Conservation (phyloP, 495 filamentous ascomycete genomes). For the Lasiosphaeriaceae sp. region DNA sequence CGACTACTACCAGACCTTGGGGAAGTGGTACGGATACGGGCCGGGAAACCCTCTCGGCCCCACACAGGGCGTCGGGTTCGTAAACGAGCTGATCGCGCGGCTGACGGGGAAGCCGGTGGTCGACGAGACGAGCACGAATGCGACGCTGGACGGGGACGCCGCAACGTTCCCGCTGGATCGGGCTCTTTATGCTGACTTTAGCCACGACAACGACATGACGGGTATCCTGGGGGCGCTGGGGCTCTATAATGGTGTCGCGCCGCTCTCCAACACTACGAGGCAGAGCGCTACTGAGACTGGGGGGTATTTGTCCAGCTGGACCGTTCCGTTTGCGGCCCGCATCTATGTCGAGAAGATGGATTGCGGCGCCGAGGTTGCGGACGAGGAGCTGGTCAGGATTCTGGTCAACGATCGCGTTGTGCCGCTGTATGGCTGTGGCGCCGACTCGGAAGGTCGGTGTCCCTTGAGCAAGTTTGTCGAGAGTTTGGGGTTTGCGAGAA, state of each 20-base stretch:
- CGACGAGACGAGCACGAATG: constrained; percentile 68
- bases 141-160: constrained; percentile 59
- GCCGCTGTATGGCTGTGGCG: constrained; percentile 61
- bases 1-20: constrained; percentile 69
- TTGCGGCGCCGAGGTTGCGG: constrained; percentile 40
- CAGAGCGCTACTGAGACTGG: constrained; percentile 34
- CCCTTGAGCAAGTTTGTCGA: constrained; percentile 60
- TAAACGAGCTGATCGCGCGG: constrained; percentile 80
- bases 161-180: constrained; percentile 65
- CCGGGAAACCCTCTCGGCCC: constrained; percentile 72
- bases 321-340: constrained; percentile 73
- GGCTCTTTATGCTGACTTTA: constrained; percentile 76
- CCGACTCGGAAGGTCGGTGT: constrained; percentile 66
- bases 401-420: constrained; percentile 80
- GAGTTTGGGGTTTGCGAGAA: constrained; percentile 64
- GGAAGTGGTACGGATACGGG: constrained; percentile 77
- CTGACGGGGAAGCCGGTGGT: constrained; percentile 61
- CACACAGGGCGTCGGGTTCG: constrained; percentile 78
- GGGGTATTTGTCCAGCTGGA: constrained; percentile 68
- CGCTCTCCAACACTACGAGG: constrained; percentile 40
- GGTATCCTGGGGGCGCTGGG: constrained; percentile 69
- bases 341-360: constrained; percentile 82
- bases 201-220: constrained; percentile 82
- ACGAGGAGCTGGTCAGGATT: constrained; percentile 64
- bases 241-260: constrained; percentile 55